Conservation (phyloP, 2,329 filamentous ascomycete species). For the Colletotrichum destructivum region DNA sequence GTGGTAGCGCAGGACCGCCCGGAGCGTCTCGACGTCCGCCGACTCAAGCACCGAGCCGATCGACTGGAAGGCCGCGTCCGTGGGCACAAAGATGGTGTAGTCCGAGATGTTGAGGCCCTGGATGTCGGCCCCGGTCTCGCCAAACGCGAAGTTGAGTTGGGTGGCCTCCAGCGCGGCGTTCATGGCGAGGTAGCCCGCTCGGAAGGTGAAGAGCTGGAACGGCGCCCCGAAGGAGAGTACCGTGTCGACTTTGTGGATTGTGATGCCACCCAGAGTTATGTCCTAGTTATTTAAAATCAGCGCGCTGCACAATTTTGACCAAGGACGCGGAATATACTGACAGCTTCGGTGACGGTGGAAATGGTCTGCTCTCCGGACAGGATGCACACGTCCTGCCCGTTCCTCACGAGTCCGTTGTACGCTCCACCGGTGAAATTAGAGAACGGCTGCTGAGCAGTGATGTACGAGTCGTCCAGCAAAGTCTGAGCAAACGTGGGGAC, state of each 20-base stretch:
- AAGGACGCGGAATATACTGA: constrained; percentile 14
- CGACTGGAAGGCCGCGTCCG: constrained; percentile 79
- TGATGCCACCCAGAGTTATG: constrained; percentile 49
- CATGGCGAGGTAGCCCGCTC: constrained; percentile 48
- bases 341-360: constrained; percentile 52
- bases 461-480: constrained; percentile 49
- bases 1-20: constrained; percentile 50
- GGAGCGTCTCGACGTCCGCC: constrained; percentile 46
- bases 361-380: constrained; percentile 52
- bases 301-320: neutral
- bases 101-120: constrained; percentile 56
- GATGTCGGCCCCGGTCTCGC: constrained; percentile 44
- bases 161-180: constrained; percentile 50
- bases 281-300: constrained; percentile 43
- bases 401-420: constrained; percentile 53
- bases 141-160: constrained; percentile 47
- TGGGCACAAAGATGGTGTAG: constrained; percentile 86
- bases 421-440: constrained; percentile 55
- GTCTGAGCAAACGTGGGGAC: constrained; percentile 51
- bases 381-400: constrained; percentile 51
- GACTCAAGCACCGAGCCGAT: constrained; percentile 49
- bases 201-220: constrained; percentile 50
- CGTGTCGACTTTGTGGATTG: constrained; percentile 51
- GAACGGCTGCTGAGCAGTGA: constrained; percentile 53
- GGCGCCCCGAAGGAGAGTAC: constrained; percentile 49